phyloP scores from a whole-genome alignment of 192 early-diverging fungal genomes.

The Coemansia sp. region DNA sequence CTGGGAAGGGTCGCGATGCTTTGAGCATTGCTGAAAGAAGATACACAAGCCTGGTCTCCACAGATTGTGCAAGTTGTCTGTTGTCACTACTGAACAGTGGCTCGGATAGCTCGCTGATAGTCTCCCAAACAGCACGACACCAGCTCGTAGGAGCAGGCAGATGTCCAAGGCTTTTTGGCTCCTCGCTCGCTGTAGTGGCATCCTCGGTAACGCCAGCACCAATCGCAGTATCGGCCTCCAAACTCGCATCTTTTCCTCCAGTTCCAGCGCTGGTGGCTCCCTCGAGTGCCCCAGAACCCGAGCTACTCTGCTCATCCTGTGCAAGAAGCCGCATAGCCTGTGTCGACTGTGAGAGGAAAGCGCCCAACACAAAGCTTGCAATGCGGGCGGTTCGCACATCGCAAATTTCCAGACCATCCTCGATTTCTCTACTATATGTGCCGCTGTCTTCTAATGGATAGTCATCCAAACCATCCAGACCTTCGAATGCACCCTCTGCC shows the following conservation, averaged over 20 bases:
- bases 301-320: neutral
- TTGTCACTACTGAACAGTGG: slow-evolving; percentile 5
- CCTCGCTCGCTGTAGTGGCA: slow-evolving; percentile 15
- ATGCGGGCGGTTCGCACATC: slow-evolving; percentile 31
- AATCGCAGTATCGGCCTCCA: neutral
- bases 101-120: slow-evolving; percentile 20
- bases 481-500: neutral
- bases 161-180: slow-evolving; percentile 28
- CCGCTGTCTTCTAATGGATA: neutral
- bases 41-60: slow-evolving; percentile 17
- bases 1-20: slow-evolving; percentile 29
- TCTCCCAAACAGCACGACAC: slow-evolving; percentile 44
- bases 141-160: slow-evolving; percentile 40
- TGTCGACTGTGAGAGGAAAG: slow-evolving; percentile 22
- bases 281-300: neutral
- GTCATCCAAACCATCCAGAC: neutral
- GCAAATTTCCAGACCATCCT: slow-evolving; percentile 9
- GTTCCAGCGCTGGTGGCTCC: neutral
- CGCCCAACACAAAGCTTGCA: slow-evolving; percentile 23
- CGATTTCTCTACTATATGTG: neutral
- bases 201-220: neutral
- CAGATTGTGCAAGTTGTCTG: slow-evolving; percentile 1
- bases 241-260: neutral
- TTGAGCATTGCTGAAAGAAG: slow-evolving; percentile 21
- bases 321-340: slow-evolving; percentile 14